phyloP scores from a whole-genome alignment of 2,329 filamentous ascomycete genomes.

The Botrytis elliptica region DNA sequence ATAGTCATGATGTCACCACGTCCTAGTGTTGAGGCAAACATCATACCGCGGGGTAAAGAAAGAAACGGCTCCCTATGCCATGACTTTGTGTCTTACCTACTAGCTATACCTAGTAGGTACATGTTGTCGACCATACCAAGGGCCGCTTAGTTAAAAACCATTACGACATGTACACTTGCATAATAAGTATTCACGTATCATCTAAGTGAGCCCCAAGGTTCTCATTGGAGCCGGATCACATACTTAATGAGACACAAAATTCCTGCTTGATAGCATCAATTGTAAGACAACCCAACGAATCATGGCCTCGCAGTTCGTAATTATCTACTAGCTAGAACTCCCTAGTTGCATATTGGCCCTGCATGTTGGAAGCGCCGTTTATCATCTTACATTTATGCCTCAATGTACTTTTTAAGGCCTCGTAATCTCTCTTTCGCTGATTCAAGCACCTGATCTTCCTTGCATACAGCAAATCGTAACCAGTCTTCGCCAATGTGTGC shows the following conservation, averaged over 20 bases:
- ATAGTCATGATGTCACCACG: slow-evolving; percentile 12
- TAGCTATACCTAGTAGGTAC: background rate
- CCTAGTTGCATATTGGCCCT: background rate
- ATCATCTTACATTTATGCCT: slow-evolving; percentile 18
- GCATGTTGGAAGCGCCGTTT: background rate
- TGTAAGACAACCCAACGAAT: background rate
- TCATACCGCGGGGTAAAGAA: background rate
- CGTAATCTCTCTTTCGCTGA: slow-evolving; percentile 71
- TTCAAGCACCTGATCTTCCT: slow-evolving; percentile 82
- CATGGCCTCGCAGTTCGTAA: background rate
- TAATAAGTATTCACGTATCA: background rate
- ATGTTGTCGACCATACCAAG: background rate
- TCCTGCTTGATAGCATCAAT: background rate
- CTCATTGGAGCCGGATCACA: background rate
- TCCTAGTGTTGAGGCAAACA: background rate
- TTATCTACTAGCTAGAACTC: background rate
- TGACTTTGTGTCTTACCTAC: background rate
- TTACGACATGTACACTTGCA: background rate
- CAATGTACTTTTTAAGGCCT: slow-evolving; percentile 48
- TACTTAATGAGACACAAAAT: background rate
- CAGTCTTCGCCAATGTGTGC: slow-evolving; percentile 88
- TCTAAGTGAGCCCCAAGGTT: background rate
- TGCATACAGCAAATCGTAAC: slow-evolving; percentile 93
- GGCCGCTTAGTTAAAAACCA: background rate
- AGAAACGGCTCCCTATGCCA: background rate